phyloP scores from a whole-genome alignment of 345 rosid species.

The Conringia planisiliqua region DNA sequence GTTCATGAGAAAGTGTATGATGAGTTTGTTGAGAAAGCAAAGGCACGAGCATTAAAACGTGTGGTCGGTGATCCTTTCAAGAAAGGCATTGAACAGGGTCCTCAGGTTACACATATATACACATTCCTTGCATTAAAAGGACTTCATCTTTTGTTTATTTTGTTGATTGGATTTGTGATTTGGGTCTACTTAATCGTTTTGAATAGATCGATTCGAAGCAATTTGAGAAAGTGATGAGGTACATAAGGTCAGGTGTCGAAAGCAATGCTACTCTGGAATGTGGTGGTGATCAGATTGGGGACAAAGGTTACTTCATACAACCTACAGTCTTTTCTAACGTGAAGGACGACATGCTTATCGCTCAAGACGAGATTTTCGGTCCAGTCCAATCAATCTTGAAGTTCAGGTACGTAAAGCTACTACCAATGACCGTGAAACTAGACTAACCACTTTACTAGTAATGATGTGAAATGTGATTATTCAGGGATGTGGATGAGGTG shows the following conservation, averaged over 20 bases:
- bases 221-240: constrained; percentile 71
- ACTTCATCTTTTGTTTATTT: neutral
- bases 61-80: constrained; percentile 91
- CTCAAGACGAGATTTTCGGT: constrained; percentile 92
- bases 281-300: constrained; percentile 78
- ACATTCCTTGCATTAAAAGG: neutral
- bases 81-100: constrained; percentile 88
- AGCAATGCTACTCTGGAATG: constrained; percentile 85
- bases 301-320: constrained; percentile 80
- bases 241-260: constrained; percentile 69
- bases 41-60: constrained; percentile 74
- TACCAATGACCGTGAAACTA: neutral
- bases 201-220: constrained; percentile 72
- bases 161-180: neutral
- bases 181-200: neutral
- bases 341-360: constrained; percentile 89
- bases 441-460: neutral
- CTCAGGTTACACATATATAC: constrained; percentile 52
- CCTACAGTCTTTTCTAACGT: constrained; percentile 98
- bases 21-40: constrained; percentile 84
- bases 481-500: constrained; percentile 72
- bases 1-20: constrained; percentile 85
- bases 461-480: neutral
- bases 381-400: constrained; percentile 96
- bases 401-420: constrained; percentile 51